phyloP scores from a whole-genome alignment of 75 land plant species.

The Pinus albicaulis region DNA sequence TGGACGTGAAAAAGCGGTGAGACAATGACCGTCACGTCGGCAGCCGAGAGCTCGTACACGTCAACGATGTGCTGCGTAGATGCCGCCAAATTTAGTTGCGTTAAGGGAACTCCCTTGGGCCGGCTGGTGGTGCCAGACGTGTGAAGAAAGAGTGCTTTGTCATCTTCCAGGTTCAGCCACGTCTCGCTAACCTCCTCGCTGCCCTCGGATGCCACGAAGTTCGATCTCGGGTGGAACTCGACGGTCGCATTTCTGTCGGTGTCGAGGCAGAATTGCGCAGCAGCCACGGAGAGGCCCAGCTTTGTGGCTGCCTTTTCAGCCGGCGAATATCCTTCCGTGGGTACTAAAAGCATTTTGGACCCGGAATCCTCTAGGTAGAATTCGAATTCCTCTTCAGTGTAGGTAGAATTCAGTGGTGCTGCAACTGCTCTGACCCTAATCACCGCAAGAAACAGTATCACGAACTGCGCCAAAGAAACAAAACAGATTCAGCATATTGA shows the following conservation, averaged over 20 bases:
- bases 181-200: background rate
- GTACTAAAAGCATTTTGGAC: slow-evolving; percentile 62
- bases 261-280: background rate
- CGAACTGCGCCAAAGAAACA: slow-evolving; percentile 42
- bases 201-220: background rate
- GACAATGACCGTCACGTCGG: slow-evolving; percentile 77
- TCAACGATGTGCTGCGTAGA: slow-evolving; percentile 67
- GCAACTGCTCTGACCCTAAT: slow-evolving; percentile 75
- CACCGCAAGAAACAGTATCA: slow-evolving; percentile 79
- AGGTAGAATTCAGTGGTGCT: slow-evolving; percentile 87
- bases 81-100: slow-evolving; percentile 70
- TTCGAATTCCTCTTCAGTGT: slow-evolving; percentile 90
- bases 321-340: slow-evolving; percentile 51
- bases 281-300: slow-evolving; percentile 51
- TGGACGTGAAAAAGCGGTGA: slow-evolving; percentile 95
- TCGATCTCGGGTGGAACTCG: slow-evolving; percentile 16
- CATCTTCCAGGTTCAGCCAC: slow-evolving; percentile 36
- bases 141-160: slow-evolving; percentile 90
- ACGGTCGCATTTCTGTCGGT: background rate
- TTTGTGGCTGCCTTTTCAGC: slow-evolving; percentile 81
- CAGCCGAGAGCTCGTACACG: slow-evolving; percentile 60
- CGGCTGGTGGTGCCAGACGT: slow-evolving; percentile 98
- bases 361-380: slow-evolving; percentile 89
- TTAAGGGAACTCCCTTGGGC: slow-evolving; percentile 94
- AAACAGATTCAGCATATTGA: background rate